These are phyloP conservation scores for Cornus florida DNA, from an alignment of 148 eudicot species.

Conservation along the genomic window DNA sequence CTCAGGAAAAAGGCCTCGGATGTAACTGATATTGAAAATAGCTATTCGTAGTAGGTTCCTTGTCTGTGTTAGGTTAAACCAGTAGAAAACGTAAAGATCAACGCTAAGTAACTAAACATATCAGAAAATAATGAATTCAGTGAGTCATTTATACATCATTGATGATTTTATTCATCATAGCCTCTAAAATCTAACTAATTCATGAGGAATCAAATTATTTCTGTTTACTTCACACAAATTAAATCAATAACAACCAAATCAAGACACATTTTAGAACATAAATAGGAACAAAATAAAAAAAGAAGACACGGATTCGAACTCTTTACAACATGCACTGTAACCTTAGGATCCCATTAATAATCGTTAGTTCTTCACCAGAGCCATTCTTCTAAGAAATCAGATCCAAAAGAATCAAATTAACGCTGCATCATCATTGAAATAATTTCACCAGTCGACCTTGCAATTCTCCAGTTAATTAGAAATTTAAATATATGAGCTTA, in stretches of 20 bases:
- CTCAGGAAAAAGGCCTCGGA: constrained; percentile 96
- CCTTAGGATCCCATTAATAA: background rate
- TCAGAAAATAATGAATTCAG: background rate
- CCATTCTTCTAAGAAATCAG: background rate
- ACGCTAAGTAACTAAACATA: background rate
- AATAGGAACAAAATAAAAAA: background rate
- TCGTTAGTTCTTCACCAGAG: background rate
- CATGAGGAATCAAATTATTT: background rate
- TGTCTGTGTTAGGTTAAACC: constrained; percentile 46
- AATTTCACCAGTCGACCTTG: background rate
- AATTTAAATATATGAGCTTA: background rate
- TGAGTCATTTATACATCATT: background rate
- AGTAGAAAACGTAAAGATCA: background rate
- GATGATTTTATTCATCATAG: background rate
- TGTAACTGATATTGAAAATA: constrained; percentile 89
- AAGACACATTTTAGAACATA: background rate
- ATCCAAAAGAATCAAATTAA: background rate
- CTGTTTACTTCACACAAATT: background rate
- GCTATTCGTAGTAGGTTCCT: constrained; percentile 94
- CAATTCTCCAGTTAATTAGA: background rate
- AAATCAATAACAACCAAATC: too few relatives aligned
- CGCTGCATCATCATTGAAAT: background rate
- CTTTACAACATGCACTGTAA: background rate
- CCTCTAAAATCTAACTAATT: background rate
- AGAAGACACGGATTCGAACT: background rate